phyloP scores from a whole-genome alignment of 177 flowering plant species.

The Vitis hybrid region DNA sequence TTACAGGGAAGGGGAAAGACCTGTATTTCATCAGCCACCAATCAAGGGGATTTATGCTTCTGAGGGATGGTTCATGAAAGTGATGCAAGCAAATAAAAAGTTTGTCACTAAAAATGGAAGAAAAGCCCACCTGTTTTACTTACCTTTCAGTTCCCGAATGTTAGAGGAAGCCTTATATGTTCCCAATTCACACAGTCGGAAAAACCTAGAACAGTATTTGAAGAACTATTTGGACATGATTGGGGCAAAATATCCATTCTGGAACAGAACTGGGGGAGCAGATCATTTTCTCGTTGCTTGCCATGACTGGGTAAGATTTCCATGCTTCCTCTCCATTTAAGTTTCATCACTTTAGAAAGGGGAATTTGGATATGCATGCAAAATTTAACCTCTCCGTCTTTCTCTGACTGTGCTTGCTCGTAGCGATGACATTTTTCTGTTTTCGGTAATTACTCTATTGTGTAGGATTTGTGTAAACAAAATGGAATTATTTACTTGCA shows the following conservation, averaged over 20 bases:
- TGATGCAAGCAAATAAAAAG: conserved; percentile 46
- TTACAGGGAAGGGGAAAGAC: conserved; percentile 68
- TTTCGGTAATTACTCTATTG: no score
- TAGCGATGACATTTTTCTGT: no score
- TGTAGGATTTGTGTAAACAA: no score
- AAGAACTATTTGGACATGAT: conserved; percentile 50
- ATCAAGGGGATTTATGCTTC: conserved; percentile 76
- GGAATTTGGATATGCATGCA: no score
- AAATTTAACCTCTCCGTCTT: no score
- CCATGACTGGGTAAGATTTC: conserved; percentile 76
- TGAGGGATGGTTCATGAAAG: conserved; percentile 90
- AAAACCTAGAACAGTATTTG: conserved; percentile 39
- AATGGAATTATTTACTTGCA: no score
- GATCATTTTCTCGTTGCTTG: conserved; percentile 88
- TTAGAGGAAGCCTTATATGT: conserved; percentile 51
- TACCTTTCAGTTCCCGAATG: conserved; percentile 68
- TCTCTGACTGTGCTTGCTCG: no score
- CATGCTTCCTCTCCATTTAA: neutral
- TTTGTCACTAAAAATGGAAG: conserved; percentile 46
- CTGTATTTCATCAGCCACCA: conserved; percentile 53
- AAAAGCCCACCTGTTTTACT: conserved; percentile 74
- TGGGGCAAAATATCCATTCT: conserved; percentile 44
- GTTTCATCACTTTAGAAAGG: neutral
- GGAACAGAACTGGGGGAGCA: conserved; percentile 81
- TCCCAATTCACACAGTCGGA: conserved; percentile 46